phyloP scores from a whole-genome alignment of 306 rosid species.

The Quillaja saponaria region DNA sequence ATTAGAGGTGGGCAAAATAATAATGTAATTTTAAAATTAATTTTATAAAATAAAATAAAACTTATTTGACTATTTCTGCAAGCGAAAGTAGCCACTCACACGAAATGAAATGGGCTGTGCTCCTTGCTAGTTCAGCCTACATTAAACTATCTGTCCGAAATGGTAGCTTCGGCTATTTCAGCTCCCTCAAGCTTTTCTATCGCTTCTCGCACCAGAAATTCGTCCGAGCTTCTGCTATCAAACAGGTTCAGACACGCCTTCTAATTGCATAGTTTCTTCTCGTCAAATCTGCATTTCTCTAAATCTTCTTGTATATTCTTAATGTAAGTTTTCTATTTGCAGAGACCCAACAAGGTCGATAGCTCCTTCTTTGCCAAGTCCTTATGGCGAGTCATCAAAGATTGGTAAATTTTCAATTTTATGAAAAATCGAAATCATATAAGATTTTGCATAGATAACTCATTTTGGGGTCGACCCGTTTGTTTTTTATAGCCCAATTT shows the following conservation, averaged over 20 bases:
- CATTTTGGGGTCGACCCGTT: slow-evolving; percentile 7
- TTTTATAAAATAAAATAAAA: too few species aligned
- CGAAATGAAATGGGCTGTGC: neutral
- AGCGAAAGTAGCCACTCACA: neutral
- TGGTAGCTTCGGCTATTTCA: slow-evolving; percentile 64
- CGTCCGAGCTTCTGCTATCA: slow-evolving; percentile 34
- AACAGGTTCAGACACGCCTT: slow-evolving; percentile 43
- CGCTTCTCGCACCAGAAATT: slow-evolving; percentile 47
- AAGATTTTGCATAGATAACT: neutral
- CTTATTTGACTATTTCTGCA: too few species aligned
- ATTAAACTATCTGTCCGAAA: slow-evolving; percentile 20
- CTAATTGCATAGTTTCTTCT: neutral
- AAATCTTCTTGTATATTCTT: neutral
- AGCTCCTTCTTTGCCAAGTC: slow-evolving; percentile 53
- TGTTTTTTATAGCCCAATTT: slow-evolving; percentile 9
- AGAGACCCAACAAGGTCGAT: slow-evolving; percentile 49
- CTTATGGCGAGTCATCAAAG: slow-evolving; percentile 47
- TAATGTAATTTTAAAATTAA: too few species aligned
- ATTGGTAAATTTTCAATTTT: slow-evolving; percentile 43
- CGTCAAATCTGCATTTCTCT: neutral
- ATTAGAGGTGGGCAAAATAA: too few species aligned
- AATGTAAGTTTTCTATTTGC: slow-evolving; percentile 14
- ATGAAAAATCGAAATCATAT: neutral
- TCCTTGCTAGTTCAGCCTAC: neutral
- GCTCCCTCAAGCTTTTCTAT: slow-evolving; percentile 59